Evolutionary conservation across 805 yeast species (phyloP), one percentile per base, ranked within the genome.

Genomic region (Starmerella floris): DNA sequence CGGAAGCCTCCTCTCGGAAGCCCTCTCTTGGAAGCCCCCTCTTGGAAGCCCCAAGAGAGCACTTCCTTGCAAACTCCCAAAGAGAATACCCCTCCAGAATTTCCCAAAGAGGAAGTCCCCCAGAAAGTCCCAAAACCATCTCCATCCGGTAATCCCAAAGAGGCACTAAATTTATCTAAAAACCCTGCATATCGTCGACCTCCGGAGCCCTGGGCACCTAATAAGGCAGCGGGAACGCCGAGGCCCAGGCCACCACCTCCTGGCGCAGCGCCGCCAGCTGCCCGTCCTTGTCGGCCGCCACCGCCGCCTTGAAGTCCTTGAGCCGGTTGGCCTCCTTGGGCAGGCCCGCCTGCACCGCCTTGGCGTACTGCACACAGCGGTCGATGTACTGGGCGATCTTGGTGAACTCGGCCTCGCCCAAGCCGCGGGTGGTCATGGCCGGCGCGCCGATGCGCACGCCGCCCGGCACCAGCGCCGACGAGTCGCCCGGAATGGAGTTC

Each of bases 371-470:
- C 49, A 85, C 88, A 35, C 93, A 84, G 56, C 64, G 67, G 69
- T 79, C 85, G 63, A 83, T 82, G 73, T 77, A 87, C 51, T 70
- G 67, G 41, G 78, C 94, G 56, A 88, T 81, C 59, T 72, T 75
- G 56, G 65, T 72, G 64, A 88, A 91, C 61, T 91, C 96, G 46
- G 69, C 78, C 63, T 82, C 85, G 46, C 85, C 82, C 56, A 85
- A 75, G 53, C 98, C 98, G 70, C 98, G 83, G 46, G 96, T 83
- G 51, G 95, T 76, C 97, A 88, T 88, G 44, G 96, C 96, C 52
- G 98, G 98, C 40, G 98, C 82, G 60, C 98, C 98, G 49, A 88
- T 80, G 69, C 98, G 82, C 52, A 88, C 76, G 63, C 98, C 98
- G 56, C 94, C 88, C 62, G 98, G 97, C 51, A 85, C 88, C 51